Base-by-base conservation (phyloP, 2,329 filamentous ascomycete genomes). In the Penicillium brevicompactum region DNA sequence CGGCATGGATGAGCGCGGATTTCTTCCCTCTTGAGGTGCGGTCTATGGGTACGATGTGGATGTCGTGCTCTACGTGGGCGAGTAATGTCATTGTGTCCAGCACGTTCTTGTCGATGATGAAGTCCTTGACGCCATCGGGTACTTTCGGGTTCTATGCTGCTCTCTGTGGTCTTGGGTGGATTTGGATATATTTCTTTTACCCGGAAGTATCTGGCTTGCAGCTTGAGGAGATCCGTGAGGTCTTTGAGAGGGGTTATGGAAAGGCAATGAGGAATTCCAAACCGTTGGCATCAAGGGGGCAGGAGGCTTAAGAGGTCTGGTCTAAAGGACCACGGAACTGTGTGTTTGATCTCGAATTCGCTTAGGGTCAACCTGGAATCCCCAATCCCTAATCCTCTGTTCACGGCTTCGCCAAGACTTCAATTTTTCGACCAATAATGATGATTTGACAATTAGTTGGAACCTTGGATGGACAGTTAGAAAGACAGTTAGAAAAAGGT, bases 21-120 rank as follows among this genome's bases (percentile, higher is more conserved):
- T 75, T 82, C 57, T 75, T 78, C 51, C 75, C 77, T 0, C 70
- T 79, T 34, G 77, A 81, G 50, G 77, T 81, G n/a, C 71, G 79
- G 10, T 77, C 77, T 7, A 66, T 77, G 55, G 79, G 73, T 37
- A 81, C 77, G 0, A 81, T 80, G 76, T 68, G 78, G 66, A 69
- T 77, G 32, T 79, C 76, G 3, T 70, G 75, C 56, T 74, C 72
- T 10, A 74, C 69, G 60, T 77, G 56, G 52, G 56, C 45, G 10
- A 49, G 49, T 2, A 58, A 55, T 31, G 43, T 58, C 37, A 58
- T 58, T 22, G 56, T 58, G 0, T 46, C 52, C 13, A 49, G 52
- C 1, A 55, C 56, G 5, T 58, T 58, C 21, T 31, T 53, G n/a
- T 49, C 56, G 1, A 53, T 52, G 21, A 55, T 58, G 46, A 46